Conservation (phyloP, 2,329 filamentous ascomycete species). For the Talaromyces sp. region DNA sequence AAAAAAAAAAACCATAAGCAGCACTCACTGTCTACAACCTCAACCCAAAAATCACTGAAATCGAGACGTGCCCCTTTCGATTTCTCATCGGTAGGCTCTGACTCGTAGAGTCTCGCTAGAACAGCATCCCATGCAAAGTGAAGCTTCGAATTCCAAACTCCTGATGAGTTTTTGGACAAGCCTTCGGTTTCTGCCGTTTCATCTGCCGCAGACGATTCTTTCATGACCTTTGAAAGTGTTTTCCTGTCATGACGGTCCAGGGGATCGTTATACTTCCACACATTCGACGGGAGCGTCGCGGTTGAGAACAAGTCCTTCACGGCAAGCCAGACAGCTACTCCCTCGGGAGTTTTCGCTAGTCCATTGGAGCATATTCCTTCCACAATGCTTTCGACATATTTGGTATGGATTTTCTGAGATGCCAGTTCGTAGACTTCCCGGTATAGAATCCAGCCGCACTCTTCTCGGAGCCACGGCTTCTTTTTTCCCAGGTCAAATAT, state of each 20-base stretch:
- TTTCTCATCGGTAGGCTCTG: constrained; percentile 20
- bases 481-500: constrained; percentile 69
- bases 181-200: constrained; percentile 23
- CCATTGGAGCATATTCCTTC: constrained; percentile 58
- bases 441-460: constrained; percentile 78
- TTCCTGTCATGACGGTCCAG: constrained; percentile 63
- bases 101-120: constrained; percentile 43
- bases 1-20: neutral
- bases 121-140: constrained; percentile 87
- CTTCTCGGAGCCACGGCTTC: constrained; percentile 83
- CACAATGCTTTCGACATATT: constrained; percentile 58
- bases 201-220: constrained; percentile 50
- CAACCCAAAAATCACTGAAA: constrained; percentile 78
- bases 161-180: constrained; percentile 40
- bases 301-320: constrained; percentile 60
- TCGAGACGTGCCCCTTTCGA: constrained; percentile 31
- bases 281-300: constrained; percentile 59
- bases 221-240: constrained; percentile 69
- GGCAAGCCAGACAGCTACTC: constrained; percentile 80
- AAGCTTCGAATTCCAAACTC: constrained; percentile 72
- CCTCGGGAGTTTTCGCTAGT: constrained; percentile 76
- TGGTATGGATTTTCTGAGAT: constrained; percentile 29
- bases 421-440: constrained; percentile 59
- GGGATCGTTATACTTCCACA: constrained; percentile 69
- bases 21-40: constrained; percentile 76